Evolutionary conservation across 768 basidiomycete genomes (phyloP), one percentile per base, ranked within the genome.

Genomic region (Lentinula detonsa): DNA sequence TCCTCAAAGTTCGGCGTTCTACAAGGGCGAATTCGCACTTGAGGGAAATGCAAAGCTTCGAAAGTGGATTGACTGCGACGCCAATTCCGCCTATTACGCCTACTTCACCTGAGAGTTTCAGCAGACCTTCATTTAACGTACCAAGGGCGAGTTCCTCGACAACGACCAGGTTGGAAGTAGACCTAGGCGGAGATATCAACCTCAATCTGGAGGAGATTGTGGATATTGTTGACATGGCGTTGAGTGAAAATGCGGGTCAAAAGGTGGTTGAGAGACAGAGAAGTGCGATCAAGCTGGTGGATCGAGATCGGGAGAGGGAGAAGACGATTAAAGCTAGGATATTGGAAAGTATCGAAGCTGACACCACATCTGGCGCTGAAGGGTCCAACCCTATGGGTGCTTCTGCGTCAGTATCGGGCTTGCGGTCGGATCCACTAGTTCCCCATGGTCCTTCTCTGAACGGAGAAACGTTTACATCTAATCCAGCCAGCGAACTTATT

Each of bases 41-140:
- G n/a, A 86, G 91, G 23, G 88, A 87, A 69, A 90, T 93, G 87
- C 90, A 93, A 65, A 91, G 89, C 0, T 94, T 93, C 68, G 92
- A 94, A 65, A 93, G 91, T 4, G 86, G 85, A 1, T 70, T 89
- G 40, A 94, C 92, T 0, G 91, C 89, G n/a, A 0, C 81, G 85
- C 68, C 40, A 60, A 50, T 5, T 59, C 64, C 55, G 34, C 61
- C 60, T 45, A 23, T 31, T 31, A 49, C 54, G 1, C 46, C 59
- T 59, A 28, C 57, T 15, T 31, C n/a, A 5, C 16, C 56, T 18
- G 23, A 15, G 56, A 40, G n/a, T 11, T 57, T 34, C 28, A 43
- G 78, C 69, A 31, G n/a, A 13, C 40, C 61, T 31, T 39, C 21
- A 11, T 48, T 21, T 4, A 23, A 48, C 21, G 8, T n/a, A 21